Evolutionary conservation across 352 stramenopile species (phyloP).

Genomic region (Thalassiosira livingstoniorum): DNA sequence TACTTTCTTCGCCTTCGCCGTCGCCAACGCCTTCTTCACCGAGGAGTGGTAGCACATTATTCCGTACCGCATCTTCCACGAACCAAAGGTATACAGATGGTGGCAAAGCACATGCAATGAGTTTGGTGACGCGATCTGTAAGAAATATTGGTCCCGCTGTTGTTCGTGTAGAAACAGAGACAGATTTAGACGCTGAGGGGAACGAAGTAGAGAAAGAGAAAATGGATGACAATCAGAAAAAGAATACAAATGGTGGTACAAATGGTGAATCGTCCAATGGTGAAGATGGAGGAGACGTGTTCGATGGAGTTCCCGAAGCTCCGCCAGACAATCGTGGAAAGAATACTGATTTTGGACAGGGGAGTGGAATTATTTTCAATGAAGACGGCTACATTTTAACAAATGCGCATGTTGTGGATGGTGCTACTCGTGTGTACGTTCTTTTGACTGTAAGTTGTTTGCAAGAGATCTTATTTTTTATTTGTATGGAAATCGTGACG

Average conservation of each 20-base stretch:
- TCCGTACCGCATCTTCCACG: conserved; percentile 18
- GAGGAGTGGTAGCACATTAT: not conserved
- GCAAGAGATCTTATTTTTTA: too few species aligned
- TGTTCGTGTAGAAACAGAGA: conserved; percentile 85
- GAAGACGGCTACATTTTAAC: conserved; percentile 87
- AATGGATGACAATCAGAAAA: conserved; percentile 26
- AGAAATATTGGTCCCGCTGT: conserved; percentile 79
- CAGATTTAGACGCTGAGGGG: conserved; percentile 36
- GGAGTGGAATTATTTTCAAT: conserved; percentile 87
- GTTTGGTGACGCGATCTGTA: conserved; percentile 80
- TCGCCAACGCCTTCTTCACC: not conserved
- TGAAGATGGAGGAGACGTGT: conserved; percentile 55
- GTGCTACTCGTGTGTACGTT: conserved; percentile 76
- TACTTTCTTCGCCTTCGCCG: conserved; percentile 32
- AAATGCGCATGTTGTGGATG: conserved; percentile 89
- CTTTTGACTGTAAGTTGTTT: conserved; percentile 81
- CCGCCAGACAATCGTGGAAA: conserved; percentile 17
- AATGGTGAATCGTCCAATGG: conserved; percentile 21
- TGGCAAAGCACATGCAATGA: conserved; percentile 48
- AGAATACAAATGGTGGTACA: not conserved
- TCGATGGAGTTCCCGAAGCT: conserved; percentile 55
- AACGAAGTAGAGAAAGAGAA: conserved; percentile 6
- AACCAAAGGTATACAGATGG: conserved; percentile 27
- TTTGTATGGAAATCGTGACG: too few species aligned
- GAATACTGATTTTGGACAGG: conserved; percentile 81